Percentiles rank a stretch among this genome's conserved stretches.
phyloP scores from a whole-genome alignment of 2,329 filamentous ascomycete species.

The Curvularia hawaiiensis region DNA sequence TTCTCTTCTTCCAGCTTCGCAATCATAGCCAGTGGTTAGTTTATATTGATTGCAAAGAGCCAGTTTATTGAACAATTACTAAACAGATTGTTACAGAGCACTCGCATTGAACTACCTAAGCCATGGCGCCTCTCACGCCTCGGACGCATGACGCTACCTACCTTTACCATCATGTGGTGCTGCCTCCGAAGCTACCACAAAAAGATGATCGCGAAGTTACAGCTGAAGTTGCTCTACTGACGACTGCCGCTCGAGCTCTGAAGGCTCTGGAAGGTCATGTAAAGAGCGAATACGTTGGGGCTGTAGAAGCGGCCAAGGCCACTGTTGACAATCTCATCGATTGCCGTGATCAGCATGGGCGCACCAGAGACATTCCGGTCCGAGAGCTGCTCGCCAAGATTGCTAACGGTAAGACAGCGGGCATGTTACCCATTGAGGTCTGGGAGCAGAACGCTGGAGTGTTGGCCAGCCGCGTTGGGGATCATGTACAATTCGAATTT shows the following conservation, averaged over 20 bases:
- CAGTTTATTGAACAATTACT: not conserved
- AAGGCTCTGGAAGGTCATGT: constrained; percentile 11
- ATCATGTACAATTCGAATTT: constrained; percentile 46
- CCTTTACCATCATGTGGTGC: constrained; percentile 51
- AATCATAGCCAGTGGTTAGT: not conserved
- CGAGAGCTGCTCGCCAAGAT: constrained; percentile 23
- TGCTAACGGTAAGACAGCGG: constrained; percentile 6
- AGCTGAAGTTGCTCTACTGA: constrained; percentile 23
- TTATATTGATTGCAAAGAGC: no score
- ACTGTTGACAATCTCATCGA: constrained; percentile 22
- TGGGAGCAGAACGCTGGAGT: constrained; percentile 55
- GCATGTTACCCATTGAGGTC: constrained; percentile 48
- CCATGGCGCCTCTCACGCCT: constrained; percentile 6
- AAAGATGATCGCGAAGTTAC: constrained; percentile 28
- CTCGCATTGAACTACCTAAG: no score
- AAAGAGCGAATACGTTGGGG: constrained; percentile 2
- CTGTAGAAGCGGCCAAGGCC: constrained; percentile 14
- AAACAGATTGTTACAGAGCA: not conserved
- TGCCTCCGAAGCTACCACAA: constrained; percentile 57
- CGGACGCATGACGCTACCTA: constrained; percentile 13
- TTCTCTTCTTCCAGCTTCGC: not conserved
- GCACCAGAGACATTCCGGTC: constrained; percentile 21
- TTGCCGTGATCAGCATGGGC: constrained; percentile 15
- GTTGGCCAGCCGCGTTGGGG: constrained; percentile 42
- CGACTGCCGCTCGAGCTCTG: constrained; percentile 18